These are phyloP conservation scores for Dendrothele bispora DNA, from an alignment of 768 basidiomycete species.

Conservation along the genomic window DNA sequence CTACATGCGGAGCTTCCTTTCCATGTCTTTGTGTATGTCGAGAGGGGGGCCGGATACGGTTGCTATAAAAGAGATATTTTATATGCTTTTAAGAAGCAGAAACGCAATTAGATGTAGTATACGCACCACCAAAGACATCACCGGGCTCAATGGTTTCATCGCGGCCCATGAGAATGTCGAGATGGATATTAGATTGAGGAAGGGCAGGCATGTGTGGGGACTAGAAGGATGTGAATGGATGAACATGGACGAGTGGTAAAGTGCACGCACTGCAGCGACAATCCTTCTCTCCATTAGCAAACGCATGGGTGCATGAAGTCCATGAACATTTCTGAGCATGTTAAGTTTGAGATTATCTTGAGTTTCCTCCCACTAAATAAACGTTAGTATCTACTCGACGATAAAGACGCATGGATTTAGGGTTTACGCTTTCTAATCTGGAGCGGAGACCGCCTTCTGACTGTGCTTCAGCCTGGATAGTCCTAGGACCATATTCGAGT, in stretches of 20 bases:
- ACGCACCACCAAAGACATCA: slow-evolving; percentile 80
- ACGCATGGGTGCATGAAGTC: slow-evolving; percentile 87
- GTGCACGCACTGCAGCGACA: slow-evolving; percentile 62
- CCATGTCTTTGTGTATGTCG: slow-evolving; percentile 68
- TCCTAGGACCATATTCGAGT: slow-evolving; percentile 81
- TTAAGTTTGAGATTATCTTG: slow-evolving; percentile 87
- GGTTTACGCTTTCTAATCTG: slow-evolving; percentile 74
- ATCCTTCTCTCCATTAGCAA: slow-evolving; percentile 93
- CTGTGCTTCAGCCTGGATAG: slow-evolving; percentile 73
- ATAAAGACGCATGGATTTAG: neutral
- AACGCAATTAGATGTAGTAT: neutral
- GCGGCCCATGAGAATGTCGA: slow-evolving; percentile 92
- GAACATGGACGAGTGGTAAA: neutral
- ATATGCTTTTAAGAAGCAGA: neutral
- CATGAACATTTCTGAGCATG: slow-evolving; percentile 80
- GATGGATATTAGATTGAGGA: slow-evolving; percentile 74
- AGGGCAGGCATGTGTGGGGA: slow-evolving; percentile 65
- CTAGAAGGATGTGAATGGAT: slow-evolving; percentile 33
- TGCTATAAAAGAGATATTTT: slow-evolving; percentile 35
- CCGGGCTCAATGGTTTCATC: slow-evolving; percentile 79
- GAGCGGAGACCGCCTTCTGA: slow-evolving; percentile 60
- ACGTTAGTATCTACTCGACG: neutral
- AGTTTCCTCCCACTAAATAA: slow-evolving; percentile 84
- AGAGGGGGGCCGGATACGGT: slow-evolving; percentile 48
- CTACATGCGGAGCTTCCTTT: slow-evolving; percentile 56